These are phyloP conservation scores for Sparassis latifolia DNA, from an alignment of 1,284 basidiomycete species.

Conservation along the genomic window DNA sequence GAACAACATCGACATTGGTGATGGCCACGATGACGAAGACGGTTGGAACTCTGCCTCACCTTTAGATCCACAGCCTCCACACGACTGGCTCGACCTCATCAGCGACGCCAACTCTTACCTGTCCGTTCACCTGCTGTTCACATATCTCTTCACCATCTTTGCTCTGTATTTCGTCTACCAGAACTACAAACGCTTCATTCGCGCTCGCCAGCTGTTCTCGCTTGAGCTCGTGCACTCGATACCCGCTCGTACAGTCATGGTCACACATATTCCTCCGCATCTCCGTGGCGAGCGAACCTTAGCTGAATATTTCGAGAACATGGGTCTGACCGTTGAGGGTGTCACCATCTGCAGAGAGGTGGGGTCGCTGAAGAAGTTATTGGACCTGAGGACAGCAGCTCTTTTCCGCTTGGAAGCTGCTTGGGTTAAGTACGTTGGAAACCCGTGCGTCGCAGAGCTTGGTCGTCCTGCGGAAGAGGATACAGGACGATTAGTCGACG, in stretches of 20 bases:
- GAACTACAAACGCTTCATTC: conserved; percentile 87
- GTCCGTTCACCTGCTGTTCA: conserved; percentile 85
- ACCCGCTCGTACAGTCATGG: conserved; percentile 87
- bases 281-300: conserved; percentile 80
- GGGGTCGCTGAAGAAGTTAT: conserved; percentile 60
- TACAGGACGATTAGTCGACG: conserved; percentile 42
- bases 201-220: conserved; percentile 89
- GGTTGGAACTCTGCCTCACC: conserved; percentile 10
- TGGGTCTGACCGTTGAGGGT: conserved; percentile 78
- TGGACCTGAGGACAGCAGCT: conserved; percentile 76
- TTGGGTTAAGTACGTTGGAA: conserved; percentile 90
- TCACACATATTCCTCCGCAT: conserved; percentile 77
- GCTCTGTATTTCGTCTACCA: conserved; percentile 82
- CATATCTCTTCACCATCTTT: conserved; percentile 87
- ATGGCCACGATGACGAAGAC: conserved; percentile 42
- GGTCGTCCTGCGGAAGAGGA: conserved; percentile 41
- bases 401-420: conserved; percentile 74
- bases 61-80: conserved; percentile 27
- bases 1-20: conserved; percentile 69
- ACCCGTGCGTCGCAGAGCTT: conserved; percentile 71
- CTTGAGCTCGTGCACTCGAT: conserved; percentile 93
- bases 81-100: conserved; percentile 79
- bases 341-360: conserved; percentile 88
- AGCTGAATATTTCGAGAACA: conserved; percentile 90
- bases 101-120: conserved; percentile 83